Evolutionary conservation across 208 protist species (phyloP).

Genomic region (Lotmaria passim): DNA sequence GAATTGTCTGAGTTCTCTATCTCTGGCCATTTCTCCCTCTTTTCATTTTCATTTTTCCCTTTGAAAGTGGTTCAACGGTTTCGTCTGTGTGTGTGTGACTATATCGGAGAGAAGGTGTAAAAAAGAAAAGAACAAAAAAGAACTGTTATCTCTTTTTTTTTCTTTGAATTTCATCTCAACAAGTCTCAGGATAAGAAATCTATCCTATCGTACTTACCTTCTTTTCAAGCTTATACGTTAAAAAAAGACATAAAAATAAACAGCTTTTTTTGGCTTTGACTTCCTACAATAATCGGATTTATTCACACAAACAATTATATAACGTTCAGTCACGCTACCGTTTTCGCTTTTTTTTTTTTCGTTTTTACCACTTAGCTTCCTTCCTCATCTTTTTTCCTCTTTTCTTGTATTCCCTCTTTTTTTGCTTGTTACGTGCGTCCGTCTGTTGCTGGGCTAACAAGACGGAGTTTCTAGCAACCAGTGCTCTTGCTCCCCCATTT

Average conservation of each 20-base stretch:
- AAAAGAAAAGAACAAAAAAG: slow-evolving; percentile 10
- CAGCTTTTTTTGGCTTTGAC: slow-evolving; percentile 4
- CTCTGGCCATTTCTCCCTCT: background rate
- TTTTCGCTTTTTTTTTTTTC: slow-evolving; percentile 19
- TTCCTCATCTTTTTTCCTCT: slow-evolving; percentile 9
- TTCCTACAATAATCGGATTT: slow-evolving; percentile 9
- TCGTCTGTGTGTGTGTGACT: slow-evolving; percentile 24
- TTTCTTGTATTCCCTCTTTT: background rate
- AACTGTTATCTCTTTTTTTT: slow-evolving; percentile 13
- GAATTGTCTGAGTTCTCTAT: background rate
- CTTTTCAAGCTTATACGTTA: slow-evolving; percentile 12
- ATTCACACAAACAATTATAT: slow-evolving; percentile 22
- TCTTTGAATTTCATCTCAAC: slow-evolving; percentile 1
- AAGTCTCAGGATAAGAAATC: slow-evolving; percentile 5
- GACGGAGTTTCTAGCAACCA: background rate
- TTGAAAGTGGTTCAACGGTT: slow-evolving; percentile 26
- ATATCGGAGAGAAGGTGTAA: slow-evolving; percentile 22
- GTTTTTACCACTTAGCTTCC: slow-evolving; percentile 24
- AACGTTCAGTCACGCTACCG: slow-evolving; percentile 22
- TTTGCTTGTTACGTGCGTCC: background rate
- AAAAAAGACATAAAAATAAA: slow-evolving; percentile 22
- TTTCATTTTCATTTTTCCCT: slow-evolving; percentile 9
- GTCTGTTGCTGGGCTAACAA: background rate
- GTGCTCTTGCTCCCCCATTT: background rate
- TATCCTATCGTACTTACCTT: slow-evolving; percentile 19